These are phyloP conservation scores for Sclerotinia nivalis DNA, from an alignment of 2,329 filamentous ascomycete genomes.

Conservation along the genomic window DNA sequence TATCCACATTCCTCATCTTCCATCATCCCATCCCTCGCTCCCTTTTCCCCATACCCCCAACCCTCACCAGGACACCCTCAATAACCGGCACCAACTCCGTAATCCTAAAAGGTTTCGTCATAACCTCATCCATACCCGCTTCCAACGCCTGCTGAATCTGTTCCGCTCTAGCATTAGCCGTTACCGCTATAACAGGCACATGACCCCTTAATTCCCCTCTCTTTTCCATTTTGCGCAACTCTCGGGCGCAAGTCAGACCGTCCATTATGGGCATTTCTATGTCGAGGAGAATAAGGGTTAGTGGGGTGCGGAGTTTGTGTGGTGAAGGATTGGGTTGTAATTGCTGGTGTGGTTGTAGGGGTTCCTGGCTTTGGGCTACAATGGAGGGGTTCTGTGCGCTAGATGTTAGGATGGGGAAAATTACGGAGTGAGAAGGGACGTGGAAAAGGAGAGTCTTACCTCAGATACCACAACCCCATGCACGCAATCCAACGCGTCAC, in stretches of 20 bases:
- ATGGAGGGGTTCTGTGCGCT: not conserved
- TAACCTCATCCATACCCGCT: slow-evolving; percentile 74
- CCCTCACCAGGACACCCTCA: not conserved
- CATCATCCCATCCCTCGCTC: not conserved
- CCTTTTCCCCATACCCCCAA: not conserved
- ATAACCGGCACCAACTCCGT: slow-evolving; percentile 11
- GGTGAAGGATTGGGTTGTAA: not conserved
- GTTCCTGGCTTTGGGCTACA: not conserved
- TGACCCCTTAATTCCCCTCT: slow-evolving; percentile 59
- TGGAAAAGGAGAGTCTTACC: not conserved
- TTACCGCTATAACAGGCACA: slow-evolving; percentile 73
- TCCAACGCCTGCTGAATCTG: slow-evolving; percentile 69
- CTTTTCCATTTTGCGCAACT: slow-evolving; percentile 66
- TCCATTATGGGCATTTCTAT: slow-evolving; percentile 84
- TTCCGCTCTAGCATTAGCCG: slow-evolving; percentile 73
- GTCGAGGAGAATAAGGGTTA: slow-evolving; percentile 68
- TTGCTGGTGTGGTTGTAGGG: not conserved
- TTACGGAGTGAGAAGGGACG: not conserved
- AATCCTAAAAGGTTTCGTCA: slow-evolving; percentile 68
- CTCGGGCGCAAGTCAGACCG: slow-evolving; percentile 68
- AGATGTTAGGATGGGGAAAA: not conserved
- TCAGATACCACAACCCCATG: slow-evolving; percentile 51
- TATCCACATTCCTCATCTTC: not conserved
- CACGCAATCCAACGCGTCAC: slow-evolving; percentile 42
- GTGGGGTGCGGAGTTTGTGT: not conserved